A percentile compares a stretch with the other conserved stretches of the same genome.
Evolutionary conservation across 139 green algal genomes (phyloP).

Genomic region (Picocystis salinarum): DNA sequence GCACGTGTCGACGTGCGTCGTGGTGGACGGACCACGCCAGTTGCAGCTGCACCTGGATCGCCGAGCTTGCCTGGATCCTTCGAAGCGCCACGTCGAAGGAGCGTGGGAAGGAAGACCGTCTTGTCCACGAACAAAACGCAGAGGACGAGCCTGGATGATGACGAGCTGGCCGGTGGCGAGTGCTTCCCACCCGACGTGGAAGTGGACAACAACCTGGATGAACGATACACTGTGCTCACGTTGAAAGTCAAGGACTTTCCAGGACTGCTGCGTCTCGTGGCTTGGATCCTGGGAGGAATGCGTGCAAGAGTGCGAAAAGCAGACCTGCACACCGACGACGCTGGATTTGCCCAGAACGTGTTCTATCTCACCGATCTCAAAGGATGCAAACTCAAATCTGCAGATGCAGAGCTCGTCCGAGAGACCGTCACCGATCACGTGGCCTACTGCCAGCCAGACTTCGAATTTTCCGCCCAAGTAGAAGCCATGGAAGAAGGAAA

Average conservation of each 20-base stretch:
- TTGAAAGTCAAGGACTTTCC: conserved; percentile 33
- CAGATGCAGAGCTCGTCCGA: conserved; percentile 15
- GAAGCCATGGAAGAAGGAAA: conserved; percentile 6
- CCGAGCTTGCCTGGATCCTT: too few species aligned
- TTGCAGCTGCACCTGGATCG: too few species aligned
- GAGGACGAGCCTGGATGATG: too few species aligned
- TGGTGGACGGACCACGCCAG: too few species aligned
- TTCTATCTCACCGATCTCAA: conserved; percentile 22
- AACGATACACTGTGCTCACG: conserved; percentile 21
- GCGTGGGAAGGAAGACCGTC: too few species aligned
- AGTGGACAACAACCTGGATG: conserved; percentile 24
- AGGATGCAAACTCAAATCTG: conserved; percentile 21
- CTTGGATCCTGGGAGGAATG: conserved; percentile 31
- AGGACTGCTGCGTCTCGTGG: conserved; percentile 26
- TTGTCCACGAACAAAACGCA: too few species aligned
- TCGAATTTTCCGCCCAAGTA: too few species aligned
- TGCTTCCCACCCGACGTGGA: conserved; percentile 11
- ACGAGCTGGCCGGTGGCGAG: too few species aligned
- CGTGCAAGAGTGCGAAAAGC: conserved; percentile 16
- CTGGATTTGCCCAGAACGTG: conserved; percentile 24
- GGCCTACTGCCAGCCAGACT: conserved; percentile 26
- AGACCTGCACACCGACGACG: too few species aligned
- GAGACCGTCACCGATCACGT: conserved; percentile 31
- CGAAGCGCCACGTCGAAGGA: too few species aligned
- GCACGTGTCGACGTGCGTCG: too few species aligned